Evolutionary conservation across 352 stramenopile genomes (phyloP).

Genomic region (Phytophthora citrophthora): DNA sequence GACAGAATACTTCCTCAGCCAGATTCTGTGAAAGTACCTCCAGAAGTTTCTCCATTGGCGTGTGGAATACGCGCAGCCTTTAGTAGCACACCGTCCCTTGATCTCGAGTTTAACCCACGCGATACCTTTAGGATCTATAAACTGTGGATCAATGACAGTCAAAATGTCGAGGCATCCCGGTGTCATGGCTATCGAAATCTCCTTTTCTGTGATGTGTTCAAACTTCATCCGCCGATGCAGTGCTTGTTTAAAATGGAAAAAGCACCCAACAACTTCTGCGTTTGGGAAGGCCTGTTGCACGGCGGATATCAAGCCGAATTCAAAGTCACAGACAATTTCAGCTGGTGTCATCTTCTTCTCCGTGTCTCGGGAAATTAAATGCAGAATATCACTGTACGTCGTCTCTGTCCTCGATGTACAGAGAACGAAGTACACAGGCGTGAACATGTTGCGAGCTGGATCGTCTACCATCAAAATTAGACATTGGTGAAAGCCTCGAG

Average conservation of each 20-base stretch:
- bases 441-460: constrained; percentile 9
- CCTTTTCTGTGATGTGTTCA: not conserved
- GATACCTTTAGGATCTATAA: constrained; percentile 9
- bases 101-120: constrained; percentile 13
- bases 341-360: constrained; percentile 5
- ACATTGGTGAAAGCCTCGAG: constrained; percentile 10
- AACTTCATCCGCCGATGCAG: constrained; percentile 1
- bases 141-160: constrained; percentile 1
- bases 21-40: constrained; percentile 20
- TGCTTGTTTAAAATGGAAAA: constrained; percentile 20
- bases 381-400: not conserved
- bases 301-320: constrained; percentile 4
- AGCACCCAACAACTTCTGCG: constrained; percentile 9
- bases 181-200: not conserved
- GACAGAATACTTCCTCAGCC: constrained; percentile 2
- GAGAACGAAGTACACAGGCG: constrained; percentile 10
- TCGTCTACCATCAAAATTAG: constrained; percentile 7
- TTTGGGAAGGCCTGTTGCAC: constrained; percentile 5
- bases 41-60: constrained; percentile 12
- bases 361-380: constrained; percentile 5
- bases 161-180: not conserved
- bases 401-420: not conserved
- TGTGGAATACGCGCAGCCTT: not conserved
- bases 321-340: constrained; percentile 12
- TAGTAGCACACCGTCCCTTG: not conserved